Evolutionary conservation across 1,139 yeast genomes (phyloP).

Genomic region (Eremothecium cymbalariae): DNA sequence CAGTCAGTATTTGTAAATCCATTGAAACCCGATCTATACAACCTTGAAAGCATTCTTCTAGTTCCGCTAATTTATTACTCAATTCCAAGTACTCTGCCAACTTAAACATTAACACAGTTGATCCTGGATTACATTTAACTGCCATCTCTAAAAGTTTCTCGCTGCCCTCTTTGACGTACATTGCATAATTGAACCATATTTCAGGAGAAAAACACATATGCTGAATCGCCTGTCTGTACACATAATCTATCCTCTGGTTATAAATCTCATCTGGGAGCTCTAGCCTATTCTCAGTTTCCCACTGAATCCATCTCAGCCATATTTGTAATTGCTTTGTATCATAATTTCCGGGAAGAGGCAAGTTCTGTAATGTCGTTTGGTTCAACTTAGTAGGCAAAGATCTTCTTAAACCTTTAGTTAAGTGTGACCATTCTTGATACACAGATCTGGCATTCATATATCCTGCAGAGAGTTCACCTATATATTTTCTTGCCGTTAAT

Average conservation of each 20-base stretch:
- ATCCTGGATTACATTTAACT: conserved; percentile 57
- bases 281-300: conserved; percentile 69
- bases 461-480: conserved; percentile 75
- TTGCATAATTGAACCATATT: conserved; percentile 69
- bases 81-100: conserved; percentile 65
- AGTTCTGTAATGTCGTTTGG: conserved; percentile 34
- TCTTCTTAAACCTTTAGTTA: conserved; percentile 42
- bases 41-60: conserved; percentile 44
- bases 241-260: conserved; percentile 59
- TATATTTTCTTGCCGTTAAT: conserved; percentile 74
- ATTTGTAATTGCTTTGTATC: conserved; percentile 38
- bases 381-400: conserved; percentile 26
- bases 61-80: conserved; percentile 43
- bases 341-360: conserved; percentile 33
- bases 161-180: conserved; percentile 32
- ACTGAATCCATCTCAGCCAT: conserved; percentile 72
- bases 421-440: conserved; percentile 59
- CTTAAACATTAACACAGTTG: conserved; percentile 59
- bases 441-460: conserved; percentile 85
- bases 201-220: conserved; percentile 69
- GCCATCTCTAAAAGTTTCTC: conserved; percentile 47
- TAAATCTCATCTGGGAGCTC: conserved; percentile 46
- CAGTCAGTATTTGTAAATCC: conserved; percentile 30
- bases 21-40: conserved; percentile 40
- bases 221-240: conserved; percentile 64